phyloP scores from a whole-genome alignment of 345 rosid genomes.

The Nasturtium officinale region DNA sequence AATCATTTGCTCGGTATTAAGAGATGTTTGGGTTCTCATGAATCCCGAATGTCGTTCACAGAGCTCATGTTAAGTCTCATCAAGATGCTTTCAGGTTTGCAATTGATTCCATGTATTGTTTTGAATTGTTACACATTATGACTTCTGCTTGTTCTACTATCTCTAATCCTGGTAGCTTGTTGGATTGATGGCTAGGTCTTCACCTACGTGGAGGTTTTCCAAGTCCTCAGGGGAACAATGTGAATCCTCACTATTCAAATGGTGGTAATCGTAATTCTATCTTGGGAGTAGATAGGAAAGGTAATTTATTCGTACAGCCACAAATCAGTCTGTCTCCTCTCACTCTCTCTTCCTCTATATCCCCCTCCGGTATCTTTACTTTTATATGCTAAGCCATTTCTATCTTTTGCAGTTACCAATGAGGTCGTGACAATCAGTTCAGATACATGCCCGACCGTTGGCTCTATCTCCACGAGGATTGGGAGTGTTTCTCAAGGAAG shows the following conservation, averaged over 20 bases:
- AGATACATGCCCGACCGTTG: constrained; percentile 51
- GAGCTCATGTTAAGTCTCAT: constrained; percentile 63
- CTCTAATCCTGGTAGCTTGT: constrained; percentile 39
- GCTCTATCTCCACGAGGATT: constrained; percentile 47
- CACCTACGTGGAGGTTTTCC: constrained; percentile 45
- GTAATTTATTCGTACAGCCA: constrained; percentile 45
- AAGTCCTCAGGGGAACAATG: constrained; percentile 39
- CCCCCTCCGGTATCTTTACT: constrained; percentile 7
- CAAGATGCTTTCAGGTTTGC: constrained; percentile 83
- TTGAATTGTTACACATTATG: constrained; percentile 20
- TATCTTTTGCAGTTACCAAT: constrained; percentile 56
- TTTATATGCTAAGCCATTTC: constrained; percentile 15
- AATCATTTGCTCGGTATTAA: constrained; percentile 84
- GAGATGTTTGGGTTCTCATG: constrained; percentile 49
- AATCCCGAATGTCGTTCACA: constrained; percentile 59
- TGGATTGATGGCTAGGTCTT: constrained; percentile 56
- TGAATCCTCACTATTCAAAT: constrained; percentile 45
- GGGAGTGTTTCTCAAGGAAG: constrained; percentile 52
- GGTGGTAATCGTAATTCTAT: constrained; percentile 48
- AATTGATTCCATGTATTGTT: constrained; percentile 15
- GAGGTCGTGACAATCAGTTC: constrained; percentile 64
- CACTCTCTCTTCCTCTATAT: constrained; percentile 3
- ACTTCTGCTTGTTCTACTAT: constrained; percentile 15
- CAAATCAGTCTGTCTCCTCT: constrained; percentile 23
- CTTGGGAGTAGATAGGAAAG: constrained; percentile 49